These are phyloP conservation scores for Lasiodiplodia sp. DNA, from an alignment of 2,329 filamentous ascomycete species.

Conservation along the genomic window DNA sequence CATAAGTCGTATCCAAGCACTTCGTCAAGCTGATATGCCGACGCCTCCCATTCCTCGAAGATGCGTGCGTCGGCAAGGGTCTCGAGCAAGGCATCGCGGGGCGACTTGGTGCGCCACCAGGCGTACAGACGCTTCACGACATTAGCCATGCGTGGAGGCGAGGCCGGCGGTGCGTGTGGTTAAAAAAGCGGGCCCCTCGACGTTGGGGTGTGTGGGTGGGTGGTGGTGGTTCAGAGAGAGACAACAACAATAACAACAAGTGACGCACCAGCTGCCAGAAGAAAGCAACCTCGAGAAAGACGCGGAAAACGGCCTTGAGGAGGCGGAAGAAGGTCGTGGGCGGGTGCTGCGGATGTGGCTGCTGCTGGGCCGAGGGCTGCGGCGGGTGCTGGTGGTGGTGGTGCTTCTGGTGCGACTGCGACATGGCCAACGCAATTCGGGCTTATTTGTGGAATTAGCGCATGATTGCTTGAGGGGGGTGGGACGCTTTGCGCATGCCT, in stretches of 20 bases:
- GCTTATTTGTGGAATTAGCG: conserved; percentile 17
- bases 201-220: background rate
- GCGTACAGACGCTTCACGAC: conserved; percentile 66
- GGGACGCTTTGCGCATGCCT: conserved; percentile 21
- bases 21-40: conserved; percentile 83
- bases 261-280: conserved; percentile 51
- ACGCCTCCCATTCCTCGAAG: conserved; percentile 87
- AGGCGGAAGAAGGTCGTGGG: conserved; percentile 31
- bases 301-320: conserved; percentile 41
- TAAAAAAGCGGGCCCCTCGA: background rate
- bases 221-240: conserved; percentile 2
- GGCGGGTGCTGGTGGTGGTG: conserved; percentile 3
- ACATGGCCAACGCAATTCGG: conserved; percentile 14
- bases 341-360: background rate
- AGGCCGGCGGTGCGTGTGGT: background rate
- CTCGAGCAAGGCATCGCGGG: conserved; percentile 70
- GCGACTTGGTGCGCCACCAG: conserved; percentile 72
- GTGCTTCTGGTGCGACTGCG: conserved; percentile 18
- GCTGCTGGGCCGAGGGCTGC: background rate
- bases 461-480: conserved; percentile 17
- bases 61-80: conserved; percentile 69
- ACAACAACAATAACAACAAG: background rate
- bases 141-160: conserved; percentile 28
- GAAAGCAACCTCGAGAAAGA: conserved; percentile 47
- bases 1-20: conserved; percentile 81